Percentiles rank a stretch among this genome's conserved stretches.
Evolutionary conservation across 805 yeast genomes (phyloP).

Genomic region (Wickerhamomyces xylosicus): DNA sequence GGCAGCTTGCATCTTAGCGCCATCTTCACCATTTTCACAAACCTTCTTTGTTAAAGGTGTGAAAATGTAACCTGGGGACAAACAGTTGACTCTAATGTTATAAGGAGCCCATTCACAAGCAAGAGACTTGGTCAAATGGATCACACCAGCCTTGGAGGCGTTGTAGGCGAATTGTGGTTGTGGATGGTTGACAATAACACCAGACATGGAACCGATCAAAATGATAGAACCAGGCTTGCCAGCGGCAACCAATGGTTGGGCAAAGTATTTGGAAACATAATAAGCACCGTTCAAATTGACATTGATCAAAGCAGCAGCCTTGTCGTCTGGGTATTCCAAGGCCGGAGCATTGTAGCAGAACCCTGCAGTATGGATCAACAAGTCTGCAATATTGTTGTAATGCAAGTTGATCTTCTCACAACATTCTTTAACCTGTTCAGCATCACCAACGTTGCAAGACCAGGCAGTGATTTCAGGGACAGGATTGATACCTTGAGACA

Average conservation of each 20-base stretch:
- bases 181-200: conserved; percentile 67
- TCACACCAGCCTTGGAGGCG: conserved; percentile 82
- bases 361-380: conserved; percentile 75
- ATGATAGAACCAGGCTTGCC: conserved; percentile 49
- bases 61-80: conserved; percentile 73
- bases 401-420: conserved; percentile 44
- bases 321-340: conserved; percentile 60
- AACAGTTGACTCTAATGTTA: conserved; percentile 66
- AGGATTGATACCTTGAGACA: conserved; percentile 22
- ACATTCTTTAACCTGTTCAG: conserved; percentile 43
- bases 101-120: conserved; percentile 79
- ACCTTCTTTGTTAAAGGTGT: conserved; percentile 74
- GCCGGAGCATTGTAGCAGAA: conserved; percentile 77
- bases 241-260: conserved; percentile 51
- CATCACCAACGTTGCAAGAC: conserved; percentile 66
- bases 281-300: conserved; percentile 70
- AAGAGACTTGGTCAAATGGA: conserved; percentile 64
- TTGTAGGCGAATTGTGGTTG: conserved; percentile 76
- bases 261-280: conserved; percentile 66
- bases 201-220: conserved; percentile 73
- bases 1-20: conserved; percentile 47
- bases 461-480: conserved; percentile 42
- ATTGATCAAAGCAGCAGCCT: conserved; percentile 57
- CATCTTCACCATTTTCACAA: conserved; percentile 31
- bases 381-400: conserved; percentile 51